Evolutionary conservation across 345 rosid genomes (phyloP).

Genomic region (Syzygium aromaticum): DNA sequence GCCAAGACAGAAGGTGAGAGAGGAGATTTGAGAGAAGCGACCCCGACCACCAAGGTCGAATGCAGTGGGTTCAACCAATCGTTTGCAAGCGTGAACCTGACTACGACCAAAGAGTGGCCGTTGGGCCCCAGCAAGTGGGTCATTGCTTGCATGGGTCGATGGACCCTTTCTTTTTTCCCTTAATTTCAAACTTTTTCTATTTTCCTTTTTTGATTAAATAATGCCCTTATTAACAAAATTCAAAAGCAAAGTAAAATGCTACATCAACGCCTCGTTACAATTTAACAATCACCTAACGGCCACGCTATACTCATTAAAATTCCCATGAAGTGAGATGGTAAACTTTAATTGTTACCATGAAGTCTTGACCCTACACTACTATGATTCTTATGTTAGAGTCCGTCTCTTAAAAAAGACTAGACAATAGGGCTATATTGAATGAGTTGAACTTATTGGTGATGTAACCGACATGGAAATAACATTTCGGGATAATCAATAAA

Average conservation of each 20-base stretch:
- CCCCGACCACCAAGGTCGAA: accelerated
- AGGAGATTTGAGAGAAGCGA: too few species aligned
- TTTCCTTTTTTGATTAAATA: background rate
- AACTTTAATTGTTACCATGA: background rate
- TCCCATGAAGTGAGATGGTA: background rate
- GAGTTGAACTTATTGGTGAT: background rate
- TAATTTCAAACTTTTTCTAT: background rate
- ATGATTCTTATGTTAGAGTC: background rate
- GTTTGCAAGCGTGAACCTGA: background rate
- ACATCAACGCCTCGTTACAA: background rate
- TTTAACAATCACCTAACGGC: background rate
- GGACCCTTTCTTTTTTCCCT: background rate
- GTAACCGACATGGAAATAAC: too few species aligned
- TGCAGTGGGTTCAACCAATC: accelerated
- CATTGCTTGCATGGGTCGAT: too few species aligned
- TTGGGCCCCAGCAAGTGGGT: too few species aligned
- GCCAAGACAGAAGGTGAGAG: accelerated
- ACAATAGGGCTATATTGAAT: accelerated
- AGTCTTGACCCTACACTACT: background rate
- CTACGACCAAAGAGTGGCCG: too few species aligned
- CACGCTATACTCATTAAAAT: background rate
- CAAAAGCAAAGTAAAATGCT: background rate
- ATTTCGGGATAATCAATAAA: background rate
- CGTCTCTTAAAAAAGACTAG: background rate
- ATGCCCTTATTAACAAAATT: background rate